phyloP scores from a whole-genome alignment of 371 early-diverging fungal species.

The Mortierella sp. region DNA sequence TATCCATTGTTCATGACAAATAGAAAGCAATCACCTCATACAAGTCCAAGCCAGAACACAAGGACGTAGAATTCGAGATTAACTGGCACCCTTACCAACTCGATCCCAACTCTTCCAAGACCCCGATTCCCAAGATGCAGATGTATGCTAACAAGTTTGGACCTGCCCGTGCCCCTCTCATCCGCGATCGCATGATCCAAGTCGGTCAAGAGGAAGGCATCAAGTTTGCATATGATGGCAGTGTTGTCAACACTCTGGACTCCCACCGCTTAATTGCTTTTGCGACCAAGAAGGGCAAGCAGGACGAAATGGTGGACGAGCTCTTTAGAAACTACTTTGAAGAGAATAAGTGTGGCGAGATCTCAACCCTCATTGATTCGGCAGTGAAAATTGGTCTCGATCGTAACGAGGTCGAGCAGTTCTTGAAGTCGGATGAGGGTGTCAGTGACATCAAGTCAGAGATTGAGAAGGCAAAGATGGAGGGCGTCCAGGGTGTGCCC shows the following conservation, averaged over 20 bases:
- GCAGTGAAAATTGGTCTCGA: conserved; percentile 74
- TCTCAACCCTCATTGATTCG: conserved; percentile 62
- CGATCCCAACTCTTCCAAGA: conserved; percentile 51
- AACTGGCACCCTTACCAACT: conserved; percentile 76
- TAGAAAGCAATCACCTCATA: conserved; percentile 65
- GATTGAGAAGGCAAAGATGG: conserved; percentile 51
- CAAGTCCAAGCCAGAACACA: conserved; percentile 56
- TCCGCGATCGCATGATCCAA: conserved; percentile 63
- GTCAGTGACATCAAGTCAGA: conserved; percentile 57
- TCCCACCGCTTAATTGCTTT: conserved; percentile 76
- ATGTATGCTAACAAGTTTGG: conserved; percentile 73
- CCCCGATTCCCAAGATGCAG: conserved; percentile 59
- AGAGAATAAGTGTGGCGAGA: conserved; percentile 69
- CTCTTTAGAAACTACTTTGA: conserved; percentile 78
- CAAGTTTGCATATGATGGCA: conserved; percentile 67
- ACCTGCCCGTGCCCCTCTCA: conserved; percentile 55
- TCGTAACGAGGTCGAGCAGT: conserved; percentile 57
- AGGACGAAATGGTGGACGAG: conserved; percentile 69
- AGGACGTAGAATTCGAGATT: conserved; percentile 63
- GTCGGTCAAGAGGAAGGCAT: conserved; percentile 73
- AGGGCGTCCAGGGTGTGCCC: conserved; percentile 76
- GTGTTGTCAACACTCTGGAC: conserved; percentile 72
- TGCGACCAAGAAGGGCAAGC: conserved; percentile 64
- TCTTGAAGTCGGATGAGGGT: conserved; percentile 64
- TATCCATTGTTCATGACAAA: no score